Percentiles rank a stretch among this genome's conserved stretches.
phyloP scores from a whole-genome alignment of 495 filamentous ascomycete genomes.

The Alectoria sarmentosa region DNA sequence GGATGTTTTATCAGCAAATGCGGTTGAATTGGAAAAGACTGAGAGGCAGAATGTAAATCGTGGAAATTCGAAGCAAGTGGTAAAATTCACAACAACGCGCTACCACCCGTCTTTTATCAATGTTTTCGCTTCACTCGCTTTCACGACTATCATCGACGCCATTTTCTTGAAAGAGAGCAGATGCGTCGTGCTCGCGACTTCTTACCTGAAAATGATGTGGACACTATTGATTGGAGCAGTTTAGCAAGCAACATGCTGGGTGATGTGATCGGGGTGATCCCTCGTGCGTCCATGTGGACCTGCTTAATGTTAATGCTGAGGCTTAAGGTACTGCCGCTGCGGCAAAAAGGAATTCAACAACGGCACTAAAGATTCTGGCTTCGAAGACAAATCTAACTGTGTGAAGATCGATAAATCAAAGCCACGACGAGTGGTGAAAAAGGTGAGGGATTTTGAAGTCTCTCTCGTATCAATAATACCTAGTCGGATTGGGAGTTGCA shows the following conservation, averaged over 20 bases:
- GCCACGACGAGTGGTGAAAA: neutral
- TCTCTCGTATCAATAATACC: neutral
- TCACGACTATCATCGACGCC: neutral
- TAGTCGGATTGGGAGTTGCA: neutral
- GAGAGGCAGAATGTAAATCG: neutral
- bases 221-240: neutral
- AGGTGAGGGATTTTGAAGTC: neutral
- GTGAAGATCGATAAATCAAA: neutral
- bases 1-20: no score
- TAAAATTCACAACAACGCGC: conserved; percentile 4
- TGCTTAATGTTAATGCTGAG: neutral
- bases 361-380: conserved; percentile 3
- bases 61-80: neutral
- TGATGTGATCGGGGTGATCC: conserved; percentile 16
- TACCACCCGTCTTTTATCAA: conserved; percentile 19
- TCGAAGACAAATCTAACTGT: neutral
- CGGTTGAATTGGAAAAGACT: neutral
- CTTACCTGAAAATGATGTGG: conserved; percentile 5
- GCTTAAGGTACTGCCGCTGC: conserved; percentile 21
- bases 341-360: conserved; percentile 13
- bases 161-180: neutral
- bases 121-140: conserved; percentile 5
- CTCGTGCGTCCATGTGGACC: conserved; percentile 6
- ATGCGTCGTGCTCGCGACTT: neutral
- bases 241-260: neutral